A percentile compares a stretch with the other conserved stretches of the same genome.
Evolutionary conservation across 768 basidiomycete genomes (phyloP).

Genomic region (Naganishia antarctica): DNA sequence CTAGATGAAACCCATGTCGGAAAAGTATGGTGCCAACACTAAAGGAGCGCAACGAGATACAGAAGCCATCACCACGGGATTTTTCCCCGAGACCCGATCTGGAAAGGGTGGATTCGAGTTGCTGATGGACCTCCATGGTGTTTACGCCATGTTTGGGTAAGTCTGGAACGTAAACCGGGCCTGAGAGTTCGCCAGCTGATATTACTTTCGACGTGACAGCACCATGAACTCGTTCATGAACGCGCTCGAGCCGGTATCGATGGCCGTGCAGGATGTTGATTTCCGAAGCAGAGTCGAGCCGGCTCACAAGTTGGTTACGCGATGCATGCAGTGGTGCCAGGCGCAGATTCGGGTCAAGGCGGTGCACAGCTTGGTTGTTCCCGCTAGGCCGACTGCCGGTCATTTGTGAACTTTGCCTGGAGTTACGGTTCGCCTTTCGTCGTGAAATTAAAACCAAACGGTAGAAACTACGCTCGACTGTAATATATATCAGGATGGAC

Average conservation of each 20-base stretch:
- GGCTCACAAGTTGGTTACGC: constrained; percentile 16
- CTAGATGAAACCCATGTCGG: constrained; percentile 21
- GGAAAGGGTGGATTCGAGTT: constrained; percentile 24
- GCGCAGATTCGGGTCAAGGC: constrained; percentile 26
- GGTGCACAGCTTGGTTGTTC: constrained; percentile 22
- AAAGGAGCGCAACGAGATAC: constrained; percentile 24
- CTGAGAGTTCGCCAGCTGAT: background rate
- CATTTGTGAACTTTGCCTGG: no score
- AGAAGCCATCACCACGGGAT: constrained; percentile 14
- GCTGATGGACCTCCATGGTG: constrained; percentile 29
- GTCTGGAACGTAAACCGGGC: no score
- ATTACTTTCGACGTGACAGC: background rate
- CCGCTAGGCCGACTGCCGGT: constrained; percentile 17
- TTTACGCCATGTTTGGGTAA: constrained; percentile 25
- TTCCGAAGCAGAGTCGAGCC: constrained; percentile 15
- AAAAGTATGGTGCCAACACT: constrained; percentile 30
- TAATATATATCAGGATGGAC: no score
- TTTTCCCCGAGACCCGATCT: constrained; percentile 29
- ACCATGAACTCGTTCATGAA: constrained; percentile 23
- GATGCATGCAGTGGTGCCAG: constrained; percentile 24
- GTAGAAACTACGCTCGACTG: no score
- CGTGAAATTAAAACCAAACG: no score
- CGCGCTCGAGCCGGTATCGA: constrained; percentile 18
- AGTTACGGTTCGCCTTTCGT: no score
- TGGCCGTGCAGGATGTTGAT: constrained; percentile 22